A percentile compares a stretch with the other conserved stretches of the same genome.
Conservation (phyloP, 2,329 filamentous ascomycete species). For the Cytospora paraplurivora region DNA sequence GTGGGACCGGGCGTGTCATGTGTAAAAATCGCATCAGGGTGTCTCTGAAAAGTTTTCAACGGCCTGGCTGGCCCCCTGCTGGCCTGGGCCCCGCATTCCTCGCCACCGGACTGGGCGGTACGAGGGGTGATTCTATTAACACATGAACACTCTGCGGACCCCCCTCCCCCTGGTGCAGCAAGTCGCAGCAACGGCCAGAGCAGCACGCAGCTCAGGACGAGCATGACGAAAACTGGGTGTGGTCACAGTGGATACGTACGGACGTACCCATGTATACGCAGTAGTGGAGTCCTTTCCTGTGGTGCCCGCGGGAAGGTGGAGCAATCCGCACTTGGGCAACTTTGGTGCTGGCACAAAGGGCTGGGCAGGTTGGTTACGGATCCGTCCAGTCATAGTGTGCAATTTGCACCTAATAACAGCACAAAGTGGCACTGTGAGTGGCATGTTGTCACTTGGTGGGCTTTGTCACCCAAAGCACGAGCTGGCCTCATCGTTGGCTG, state of each 20-base stretch:
- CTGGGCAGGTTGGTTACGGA: background rate
- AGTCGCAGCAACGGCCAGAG: slow-evolving; percentile 2
- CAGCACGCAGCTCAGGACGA: slow-evolving; percentile 3
- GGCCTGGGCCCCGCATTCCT: slow-evolving; percentile 23
- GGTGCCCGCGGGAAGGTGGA: slow-evolving; percentile 16
- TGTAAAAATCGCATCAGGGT: slow-evolving; percentile 22
- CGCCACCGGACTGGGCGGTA: slow-evolving; percentile 11
- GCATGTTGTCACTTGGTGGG: background rate
- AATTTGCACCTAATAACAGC: background rate
- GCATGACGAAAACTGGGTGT: slow-evolving; percentile 1
- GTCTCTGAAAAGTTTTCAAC: slow-evolving; percentile 28
- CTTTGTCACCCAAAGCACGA: background rate
- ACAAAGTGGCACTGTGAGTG: background rate
- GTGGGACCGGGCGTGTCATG: slow-evolving; percentile 24
- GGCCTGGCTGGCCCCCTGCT: slow-evolving; percentile 19
- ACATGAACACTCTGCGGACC: background rate
- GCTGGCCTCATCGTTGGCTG: background rate
- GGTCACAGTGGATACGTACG: background rate
- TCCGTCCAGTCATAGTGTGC: background rate
- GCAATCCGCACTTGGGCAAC: slow-evolving; percentile 20
- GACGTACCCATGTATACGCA: background rate
- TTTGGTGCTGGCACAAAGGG: no score
- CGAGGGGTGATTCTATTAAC: background rate
- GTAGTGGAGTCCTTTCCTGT: background rate
- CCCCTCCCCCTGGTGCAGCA: slow-evolving; percentile 15